Conservation (phyloP, 2,329 filamentous ascomycete genomes). For the Fusarium equiseti region DNA sequence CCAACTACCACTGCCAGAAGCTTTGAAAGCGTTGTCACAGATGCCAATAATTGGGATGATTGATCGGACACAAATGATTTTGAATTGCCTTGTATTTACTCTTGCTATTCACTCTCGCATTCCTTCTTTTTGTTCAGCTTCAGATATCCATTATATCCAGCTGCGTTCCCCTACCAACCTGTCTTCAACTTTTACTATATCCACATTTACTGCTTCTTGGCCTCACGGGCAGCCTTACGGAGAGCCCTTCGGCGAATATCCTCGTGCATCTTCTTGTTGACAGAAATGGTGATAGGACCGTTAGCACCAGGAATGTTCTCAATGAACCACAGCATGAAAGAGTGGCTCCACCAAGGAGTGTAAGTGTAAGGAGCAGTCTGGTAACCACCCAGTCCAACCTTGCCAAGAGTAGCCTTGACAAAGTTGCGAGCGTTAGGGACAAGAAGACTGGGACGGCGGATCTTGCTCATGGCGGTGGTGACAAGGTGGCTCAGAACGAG, state of each 20-base stretch:
- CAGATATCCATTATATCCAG: neutral
- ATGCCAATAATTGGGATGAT: neutral
- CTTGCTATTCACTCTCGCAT: neutral
- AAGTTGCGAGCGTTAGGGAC: conserved; percentile 87
- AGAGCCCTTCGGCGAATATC: conserved; percentile 85
- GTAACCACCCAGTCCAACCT: conserved; percentile 84
- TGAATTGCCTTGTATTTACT: neutral
- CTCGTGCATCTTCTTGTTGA: conserved; percentile 78
- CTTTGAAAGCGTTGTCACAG: neutral
- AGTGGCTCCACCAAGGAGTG: conserved; percentile 94
- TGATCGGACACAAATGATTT: neutral
- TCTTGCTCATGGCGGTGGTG: conserved; percentile 96
- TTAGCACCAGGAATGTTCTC: conserved; percentile 68
- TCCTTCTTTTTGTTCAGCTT: conserved; percentile 8
- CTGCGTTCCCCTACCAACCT: neutral
- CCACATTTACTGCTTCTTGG: conserved; percentile 70
- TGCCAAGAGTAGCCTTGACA: conserved; percentile 80
- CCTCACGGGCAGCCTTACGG: conserved; percentile 84
- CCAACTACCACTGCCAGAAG: neutral
- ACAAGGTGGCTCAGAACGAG: conserved; percentile 93
- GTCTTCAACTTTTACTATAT: conserved; percentile 20
- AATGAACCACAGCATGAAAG: conserved; percentile 86
- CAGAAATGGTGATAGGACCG: conserved; percentile 59
- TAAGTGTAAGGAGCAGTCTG: conserved; percentile 85
- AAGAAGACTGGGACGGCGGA: conserved; percentile 80